Conservation (phyloP, 345 rosid genomes). For the Rhodamnia rubescens region DNA sequence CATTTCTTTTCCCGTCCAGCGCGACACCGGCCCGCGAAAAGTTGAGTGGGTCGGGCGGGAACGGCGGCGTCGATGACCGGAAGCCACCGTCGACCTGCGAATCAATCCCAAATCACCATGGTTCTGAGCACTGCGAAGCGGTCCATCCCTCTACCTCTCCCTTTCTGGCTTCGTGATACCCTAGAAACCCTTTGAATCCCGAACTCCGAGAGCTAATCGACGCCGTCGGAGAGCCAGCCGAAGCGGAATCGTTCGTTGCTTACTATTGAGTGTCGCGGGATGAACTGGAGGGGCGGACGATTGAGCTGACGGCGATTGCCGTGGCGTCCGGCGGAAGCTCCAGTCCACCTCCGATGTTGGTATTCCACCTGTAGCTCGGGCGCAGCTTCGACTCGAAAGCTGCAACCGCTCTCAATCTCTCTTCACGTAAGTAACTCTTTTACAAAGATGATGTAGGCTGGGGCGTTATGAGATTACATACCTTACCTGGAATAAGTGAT, state of each 20-base stretch:
- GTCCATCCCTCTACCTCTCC: background rate
- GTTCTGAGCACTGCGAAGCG: background rate
- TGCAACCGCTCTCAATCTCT: background rate
- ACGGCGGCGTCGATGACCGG: background rate
- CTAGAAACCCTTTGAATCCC: background rate
- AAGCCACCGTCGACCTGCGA: background rate
- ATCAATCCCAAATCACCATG: background rate
- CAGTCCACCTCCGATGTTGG: background rate
- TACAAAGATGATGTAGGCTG: background rate
- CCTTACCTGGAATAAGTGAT: background rate
- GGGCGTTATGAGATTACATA: background rate
- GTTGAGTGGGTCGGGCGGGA: background rate
- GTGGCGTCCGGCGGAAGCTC: background rate
- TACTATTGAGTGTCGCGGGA: background rate
- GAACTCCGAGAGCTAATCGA: background rate
- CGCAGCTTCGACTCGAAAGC: background rate
- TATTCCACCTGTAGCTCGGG: background rate
- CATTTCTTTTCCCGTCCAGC: background rate
- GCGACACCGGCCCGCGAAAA: background rate
- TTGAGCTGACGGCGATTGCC: background rate
- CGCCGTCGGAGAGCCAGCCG: background rate
- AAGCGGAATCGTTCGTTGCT: background rate
- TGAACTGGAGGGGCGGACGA: background rate
- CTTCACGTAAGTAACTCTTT: background rate
- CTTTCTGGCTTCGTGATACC: background rate